Conservation (phyloP, 2,329 filamentous ascomycete genomes). For the Aciculosporium take region DNA sequence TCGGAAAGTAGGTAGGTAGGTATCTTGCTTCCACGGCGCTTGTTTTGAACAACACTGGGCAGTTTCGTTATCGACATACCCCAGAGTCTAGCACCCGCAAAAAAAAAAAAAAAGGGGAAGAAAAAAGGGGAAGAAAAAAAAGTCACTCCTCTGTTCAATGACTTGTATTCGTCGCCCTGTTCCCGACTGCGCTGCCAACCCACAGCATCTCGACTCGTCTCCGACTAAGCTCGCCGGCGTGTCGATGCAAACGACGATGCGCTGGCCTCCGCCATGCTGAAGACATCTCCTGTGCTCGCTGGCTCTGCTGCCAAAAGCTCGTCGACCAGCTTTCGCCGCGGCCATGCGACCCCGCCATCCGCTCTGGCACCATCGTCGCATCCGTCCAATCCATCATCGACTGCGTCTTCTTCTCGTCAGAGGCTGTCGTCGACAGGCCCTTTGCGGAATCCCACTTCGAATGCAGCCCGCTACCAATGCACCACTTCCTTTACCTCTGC, state of each 20-base stretch:
- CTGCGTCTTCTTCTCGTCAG: neutral
- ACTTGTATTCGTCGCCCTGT: neutral
- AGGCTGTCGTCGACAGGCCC: slow-evolving; percentile 10
- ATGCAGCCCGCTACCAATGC: slow-evolving; percentile 13
- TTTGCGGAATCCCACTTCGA: slow-evolving; percentile 2
- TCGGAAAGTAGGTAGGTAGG: too few relatives aligned
- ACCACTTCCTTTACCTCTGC: slow-evolving; percentile 3
- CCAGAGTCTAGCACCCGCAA: too few relatives aligned
- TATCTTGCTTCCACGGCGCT: too few relatives aligned
- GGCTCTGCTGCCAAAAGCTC: slow-evolving; percentile 36
- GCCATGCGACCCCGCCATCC: slow-evolving; percentile 12
- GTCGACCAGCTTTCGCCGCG: slow-evolving; percentile 29
- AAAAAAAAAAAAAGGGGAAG: too few relatives aligned
- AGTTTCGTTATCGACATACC: neutral
- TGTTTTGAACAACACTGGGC: neutral
- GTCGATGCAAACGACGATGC: slow-evolving; percentile 24
- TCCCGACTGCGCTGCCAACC: neutral
- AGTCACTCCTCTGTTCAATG: slow-evolving; percentile 2
- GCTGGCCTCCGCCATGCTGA: slow-evolving; percentile 43
- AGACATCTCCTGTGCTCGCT: slow-evolving; percentile 39
- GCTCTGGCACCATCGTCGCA: slow-evolving; percentile 15
- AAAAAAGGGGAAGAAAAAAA: too few relatives aligned
- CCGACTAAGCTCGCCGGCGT: neutral
- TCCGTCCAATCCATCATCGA: slow-evolving; percentile 11
- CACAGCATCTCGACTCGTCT: neutral